Evolutionary conservation across 129 eudicot genomes (phyloP).

Genomic region (Heracleum sosnowskyi): DNA sequence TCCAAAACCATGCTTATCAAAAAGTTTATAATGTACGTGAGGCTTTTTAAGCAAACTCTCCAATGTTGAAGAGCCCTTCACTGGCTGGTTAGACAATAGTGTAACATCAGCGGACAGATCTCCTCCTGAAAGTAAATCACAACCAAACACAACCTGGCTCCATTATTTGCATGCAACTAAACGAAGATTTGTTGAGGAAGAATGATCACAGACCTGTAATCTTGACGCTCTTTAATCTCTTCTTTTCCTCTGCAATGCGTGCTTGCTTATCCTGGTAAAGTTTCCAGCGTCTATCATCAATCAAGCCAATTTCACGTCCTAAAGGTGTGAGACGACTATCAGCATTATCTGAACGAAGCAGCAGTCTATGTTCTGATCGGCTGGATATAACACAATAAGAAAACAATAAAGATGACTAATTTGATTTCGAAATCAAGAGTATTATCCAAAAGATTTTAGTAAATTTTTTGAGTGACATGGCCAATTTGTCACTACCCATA

Average conservation of each 20-base stretch:
- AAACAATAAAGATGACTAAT: not conserved
- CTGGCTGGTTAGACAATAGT: constrained; percentile 70
- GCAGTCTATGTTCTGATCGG: constrained; percentile 9
- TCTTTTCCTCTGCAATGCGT: constrained; percentile 72
- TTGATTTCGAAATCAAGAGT: not conserved
- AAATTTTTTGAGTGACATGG: not conserved
- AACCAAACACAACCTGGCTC: not conserved
- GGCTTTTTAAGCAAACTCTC: constrained; percentile 92
- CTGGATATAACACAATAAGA: not conserved
- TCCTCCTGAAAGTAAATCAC: constrained; percentile 45
- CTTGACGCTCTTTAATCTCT: constrained; percentile 51
- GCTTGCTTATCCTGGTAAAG: constrained; percentile 71
- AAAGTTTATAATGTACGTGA: constrained; percentile 67
- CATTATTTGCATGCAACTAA: constrained; percentile 1
- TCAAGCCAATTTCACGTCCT: constrained; percentile 89
- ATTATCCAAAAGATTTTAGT: not conserved
- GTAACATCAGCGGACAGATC: constrained; percentile 60
- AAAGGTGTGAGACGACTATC: constrained; percentile 18
- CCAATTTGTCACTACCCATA: not conserved
- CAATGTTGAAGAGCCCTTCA: constrained; percentile 62
- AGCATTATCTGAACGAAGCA: constrained; percentile 3
- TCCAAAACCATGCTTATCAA: constrained; percentile 93
- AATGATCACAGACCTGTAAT: constrained; percentile 47
- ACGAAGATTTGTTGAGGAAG: not conserved
- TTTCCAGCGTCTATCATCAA: constrained; percentile 74